Percentiles rank a stretch among this genome's conserved stretches.
phyloP scores from a whole-genome alignment of 2,329 filamentous ascomycete genomes.

The Neonectria hederae region DNA sequence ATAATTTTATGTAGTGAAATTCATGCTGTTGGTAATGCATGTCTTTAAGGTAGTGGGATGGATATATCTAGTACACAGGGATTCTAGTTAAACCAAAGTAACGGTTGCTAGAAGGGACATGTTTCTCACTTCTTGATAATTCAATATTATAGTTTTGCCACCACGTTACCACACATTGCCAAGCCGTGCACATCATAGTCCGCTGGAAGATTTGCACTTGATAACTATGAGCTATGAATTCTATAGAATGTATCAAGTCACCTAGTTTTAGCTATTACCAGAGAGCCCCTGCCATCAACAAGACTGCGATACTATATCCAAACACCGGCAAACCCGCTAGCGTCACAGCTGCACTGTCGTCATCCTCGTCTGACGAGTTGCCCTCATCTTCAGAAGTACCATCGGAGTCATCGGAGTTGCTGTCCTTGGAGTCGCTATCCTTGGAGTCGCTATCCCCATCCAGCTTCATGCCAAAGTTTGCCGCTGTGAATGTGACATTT shows the following conservation, averaged over 20 bases:
- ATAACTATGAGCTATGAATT: not conserved
- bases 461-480: slow-evolving; percentile 37
- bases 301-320: slow-evolving; percentile 23
- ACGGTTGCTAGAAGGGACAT: too few species aligned
- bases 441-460: slow-evolving; percentile 5
- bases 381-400: not conserved
- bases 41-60: too few species aligned
- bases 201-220: too few species aligned
- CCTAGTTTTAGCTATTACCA: not conserved
- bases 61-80: too few species aligned
- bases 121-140: too few species aligned
- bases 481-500: slow-evolving; percentile 40
- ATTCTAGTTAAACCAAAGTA: too few species aligned
- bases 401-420: too few species aligned
- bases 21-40: too few species aligned
- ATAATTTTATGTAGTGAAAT: too few species aligned
- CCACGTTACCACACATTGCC: too few species aligned
- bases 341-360: slow-evolving; percentile 24
- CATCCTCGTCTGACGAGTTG: slow-evolving; percentile 17
- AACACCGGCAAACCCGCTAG: slow-evolving; percentile 12
- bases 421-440: not conserved
- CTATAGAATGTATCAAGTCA: not conserved
- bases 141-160: too few species aligned
- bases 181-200: too few species aligned
- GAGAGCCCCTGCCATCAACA: slow-evolving; percentile 10